A percentile compares a stretch with the other conserved stretches of the same genome.
Conservation (phyloP, 1,284 basidiomycete genomes). For the Mycena sp. region DNA sequence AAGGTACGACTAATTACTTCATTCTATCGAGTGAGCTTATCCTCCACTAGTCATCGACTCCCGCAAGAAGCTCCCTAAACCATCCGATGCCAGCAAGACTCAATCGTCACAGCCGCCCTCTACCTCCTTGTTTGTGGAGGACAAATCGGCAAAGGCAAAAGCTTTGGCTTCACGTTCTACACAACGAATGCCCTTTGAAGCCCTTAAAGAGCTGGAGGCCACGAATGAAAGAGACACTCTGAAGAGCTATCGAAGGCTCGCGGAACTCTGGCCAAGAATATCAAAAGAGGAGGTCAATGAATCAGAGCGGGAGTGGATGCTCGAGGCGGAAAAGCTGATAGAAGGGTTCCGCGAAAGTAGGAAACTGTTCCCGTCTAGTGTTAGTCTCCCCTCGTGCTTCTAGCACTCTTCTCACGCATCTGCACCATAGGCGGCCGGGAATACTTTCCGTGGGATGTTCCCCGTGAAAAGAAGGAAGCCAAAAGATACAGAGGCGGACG, state of each 20-base stretch:
- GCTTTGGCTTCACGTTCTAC: conserved; percentile 43
- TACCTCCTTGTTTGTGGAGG: conserved; percentile 67
- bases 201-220: conserved; percentile 67
- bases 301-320: conserved; percentile 76
- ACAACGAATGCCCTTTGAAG: conserved; percentile 59
- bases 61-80: conserved; percentile 54
- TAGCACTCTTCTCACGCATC: too few species aligned
- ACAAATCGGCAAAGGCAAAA: conserved; percentile 43
- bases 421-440: too few species aligned
- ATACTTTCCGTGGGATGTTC: conserved; percentile 75
- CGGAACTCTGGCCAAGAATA: conserved; percentile 40
- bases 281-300: conserved; percentile 41
- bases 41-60: conserved; percentile 67
- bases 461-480: conserved; percentile 47
- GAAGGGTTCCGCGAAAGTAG: conserved; percentile 90
- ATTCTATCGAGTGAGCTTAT: not conserved
- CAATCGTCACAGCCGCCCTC: conserved; percentile 37
- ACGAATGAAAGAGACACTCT: conserved; percentile 71
- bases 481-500: conserved; percentile 61
- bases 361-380: conserved; percentile 81
- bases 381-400: conserved; percentile 54
- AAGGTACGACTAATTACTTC: conserved; percentile 61
- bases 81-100: conserved; percentile 39
- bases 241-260: conserved; percentile 58
- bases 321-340: conserved; percentile 86